Evolutionary conservation across 2,329 filamentous ascomycete species (phyloP), one percentile per base, ranked within the genome.

Genomic region (Fusarium subtropicale): DNA sequence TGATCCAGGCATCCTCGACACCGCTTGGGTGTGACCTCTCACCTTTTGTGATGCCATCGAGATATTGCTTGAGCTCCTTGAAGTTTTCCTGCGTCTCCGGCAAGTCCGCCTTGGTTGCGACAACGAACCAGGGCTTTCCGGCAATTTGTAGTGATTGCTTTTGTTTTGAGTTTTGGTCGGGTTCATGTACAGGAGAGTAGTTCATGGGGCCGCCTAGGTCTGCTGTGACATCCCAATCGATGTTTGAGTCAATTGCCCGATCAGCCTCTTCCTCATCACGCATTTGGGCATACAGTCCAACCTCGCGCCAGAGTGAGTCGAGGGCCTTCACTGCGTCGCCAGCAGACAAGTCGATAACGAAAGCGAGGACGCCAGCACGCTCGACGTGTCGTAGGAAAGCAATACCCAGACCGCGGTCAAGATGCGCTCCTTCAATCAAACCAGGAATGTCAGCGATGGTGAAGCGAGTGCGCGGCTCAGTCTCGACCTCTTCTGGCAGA

Each of bases 401-500:
- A 44, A 97, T 89, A 1, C 96, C 96, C 0, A 99, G 87, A 0
- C 96, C 96, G 69, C 90, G 91, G 80, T 99, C 94, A 11, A 97
- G 86, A 80, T 98, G 95, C 0, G 96, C 96, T 70, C 93, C 94
- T 78, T 97, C 91, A 48, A 99, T 93, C 63, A 99, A 83, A 3
- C 96, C 96, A 2, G 96, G 96, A 60, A 99, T 98, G 78, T 99
- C 96, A 18, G 96, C 96, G 63, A 99, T 91, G 11, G 93, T 97
- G 79, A 98, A 97, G 60, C 92, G 90, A 2, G 91, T 93, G 34
- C 94, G 87, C 1, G 87, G 82, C 76, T 81, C 86, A 73, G 76
- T 84, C 78, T 78, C 84, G 47, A 85, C 81, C 7, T 78, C 83
- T 73, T 76, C 82, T 20, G 73, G 80, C 73, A 75, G 77, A 70